phyloP scores from a whole-genome alignment of 148 eudicot genomes.

The Fagopyrum esculentum region DNA sequence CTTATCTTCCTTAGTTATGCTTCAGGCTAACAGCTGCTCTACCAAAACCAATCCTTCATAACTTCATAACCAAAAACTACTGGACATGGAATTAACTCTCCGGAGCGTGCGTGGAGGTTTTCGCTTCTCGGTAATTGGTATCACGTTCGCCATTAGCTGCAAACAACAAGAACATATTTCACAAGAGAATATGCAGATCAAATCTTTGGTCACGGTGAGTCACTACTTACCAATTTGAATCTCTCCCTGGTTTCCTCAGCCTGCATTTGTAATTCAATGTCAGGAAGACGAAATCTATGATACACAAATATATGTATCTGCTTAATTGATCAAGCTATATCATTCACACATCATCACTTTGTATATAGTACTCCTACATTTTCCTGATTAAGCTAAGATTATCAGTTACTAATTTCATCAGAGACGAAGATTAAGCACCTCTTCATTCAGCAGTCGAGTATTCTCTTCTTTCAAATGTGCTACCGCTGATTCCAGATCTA shows the following conservation, averaged over 20 bases:
- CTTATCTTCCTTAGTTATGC: background rate
- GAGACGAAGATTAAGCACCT: slow-evolving; percentile 16
- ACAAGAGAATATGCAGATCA: background rate
- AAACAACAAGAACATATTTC: background rate
- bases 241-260: slow-evolving; percentile 29
- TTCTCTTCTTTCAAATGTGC: slow-evolving; percentile 28
- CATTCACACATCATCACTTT: background rate
- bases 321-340: background rate
- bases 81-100: slow-evolving; percentile 23
- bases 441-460: slow-evolving; percentile 19
- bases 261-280: slow-evolving; percentile 18
- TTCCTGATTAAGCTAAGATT: background rate
- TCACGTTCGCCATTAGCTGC: slow-evolving; percentile 46
- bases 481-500: slow-evolving; percentile 23
- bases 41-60: background rate
- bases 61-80: background rate
- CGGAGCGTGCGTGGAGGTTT: slow-evolving; percentile 36
- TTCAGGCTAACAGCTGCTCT: background rate
- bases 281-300: background rate
- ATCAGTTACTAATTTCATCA: background rate
- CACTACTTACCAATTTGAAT: slow-evolving; percentile 26
- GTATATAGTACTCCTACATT: background rate
- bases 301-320: too few species aligned
- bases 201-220: background rate
- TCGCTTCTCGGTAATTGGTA: slow-evolving; percentile 34